These are phyloP conservation scores for Raphidocelis subcapitata DNA, from an alignment of 139 green algal genomes.

Conservation along the genomic window DNA sequence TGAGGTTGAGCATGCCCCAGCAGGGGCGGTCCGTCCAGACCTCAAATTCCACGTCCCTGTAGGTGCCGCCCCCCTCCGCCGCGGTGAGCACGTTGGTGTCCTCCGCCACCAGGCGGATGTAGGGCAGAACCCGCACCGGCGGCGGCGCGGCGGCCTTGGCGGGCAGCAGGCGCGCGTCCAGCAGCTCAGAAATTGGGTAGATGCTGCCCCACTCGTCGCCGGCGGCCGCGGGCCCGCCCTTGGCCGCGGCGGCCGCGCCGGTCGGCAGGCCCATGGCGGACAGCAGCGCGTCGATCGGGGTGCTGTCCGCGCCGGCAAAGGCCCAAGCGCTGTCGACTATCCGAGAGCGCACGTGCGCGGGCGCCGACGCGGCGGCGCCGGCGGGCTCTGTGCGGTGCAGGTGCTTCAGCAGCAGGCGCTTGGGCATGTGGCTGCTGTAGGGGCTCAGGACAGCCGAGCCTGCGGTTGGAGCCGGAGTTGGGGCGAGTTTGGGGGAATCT, in stretches of 20 bases:
- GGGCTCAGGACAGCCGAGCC: conserved; percentile 1
- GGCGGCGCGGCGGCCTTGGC: not conserved
- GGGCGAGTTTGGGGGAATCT: no score
- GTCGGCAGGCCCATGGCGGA: not conserved
- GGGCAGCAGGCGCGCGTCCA: conserved; percentile 14
- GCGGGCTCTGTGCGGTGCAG: conserved; percentile 17
- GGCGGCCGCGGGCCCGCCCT: no score
- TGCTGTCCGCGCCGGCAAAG: conserved; percentile 18
- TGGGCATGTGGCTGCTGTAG: conserved; percentile 20
- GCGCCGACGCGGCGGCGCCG: not conserved
- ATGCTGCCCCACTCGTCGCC: conserved; percentile 19
- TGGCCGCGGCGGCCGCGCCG: not conserved
- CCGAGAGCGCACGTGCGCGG: not conserved
- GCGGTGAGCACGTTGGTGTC: not conserved
- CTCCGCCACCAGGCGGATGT: not conserved
- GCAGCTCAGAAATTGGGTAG: conserved; percentile 20
- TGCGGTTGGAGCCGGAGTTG: not conserved
- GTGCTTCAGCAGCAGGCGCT: conserved; percentile 24
- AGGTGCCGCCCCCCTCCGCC: not conserved
- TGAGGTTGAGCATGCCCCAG: conserved; percentile 17
- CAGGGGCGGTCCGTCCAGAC: conserved; percentile 11
- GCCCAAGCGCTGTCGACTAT: conserved; percentile 21
- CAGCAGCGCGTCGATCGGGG: not conserved
- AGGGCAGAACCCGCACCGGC: not conserved
- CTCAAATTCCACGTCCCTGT: conserved; percentile 1